Evolutionary conservation across 495 filamentous ascomycete species (phyloP), one percentile per base, ranked within the genome.

Genomic region (Chlorociboria aeruginascens): DNA sequence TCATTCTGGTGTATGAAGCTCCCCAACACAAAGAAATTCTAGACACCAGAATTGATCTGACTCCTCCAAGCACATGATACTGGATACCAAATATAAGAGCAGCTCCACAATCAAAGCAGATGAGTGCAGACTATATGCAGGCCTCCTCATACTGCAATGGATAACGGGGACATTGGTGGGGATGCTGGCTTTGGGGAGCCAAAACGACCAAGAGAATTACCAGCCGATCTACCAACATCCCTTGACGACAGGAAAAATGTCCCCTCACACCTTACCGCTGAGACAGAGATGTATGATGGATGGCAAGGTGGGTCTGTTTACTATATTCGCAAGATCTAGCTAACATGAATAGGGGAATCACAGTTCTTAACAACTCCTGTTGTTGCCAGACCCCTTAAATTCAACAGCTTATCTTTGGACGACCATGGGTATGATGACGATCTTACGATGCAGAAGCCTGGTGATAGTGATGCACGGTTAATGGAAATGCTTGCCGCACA

Each of bases 281-380:
- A 96, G 70, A 94, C 88, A 20, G 89, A 97, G 74, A 85, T 95
- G 70, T 97, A 97, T 62, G 92, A 98, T 75, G 93, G 86, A 49
- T 98, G 92, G 92, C 88, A 95, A 82, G 90, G 90, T 95, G 62
- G 32, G 69, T 62, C 32, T 13, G 40, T 46, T 17, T n/a, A 8
- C 29, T 28, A 29, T 4, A 2, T 25, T 25, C 20, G 20, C 20
- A 25, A 4, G 20, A 25, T 25, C 4, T 4, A 25, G 46, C 53
- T 59, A 32, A 59, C 28, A 30, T 32, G n/a, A 34, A 45, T 59
- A 97, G 90, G 92, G 42, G 86, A 95, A 75, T 93, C 89, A 11
- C 87, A 96, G 67, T 93, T 90, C 68, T 71, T 97, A 14, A 90
- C 86, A 1, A 81, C 80, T 20, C 89, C 92, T 14, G 77, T 90